Evolutionary conservation across 495 filamentous ascomycete species (phyloP).

Genomic region (Evernia prunastri): DNA sequence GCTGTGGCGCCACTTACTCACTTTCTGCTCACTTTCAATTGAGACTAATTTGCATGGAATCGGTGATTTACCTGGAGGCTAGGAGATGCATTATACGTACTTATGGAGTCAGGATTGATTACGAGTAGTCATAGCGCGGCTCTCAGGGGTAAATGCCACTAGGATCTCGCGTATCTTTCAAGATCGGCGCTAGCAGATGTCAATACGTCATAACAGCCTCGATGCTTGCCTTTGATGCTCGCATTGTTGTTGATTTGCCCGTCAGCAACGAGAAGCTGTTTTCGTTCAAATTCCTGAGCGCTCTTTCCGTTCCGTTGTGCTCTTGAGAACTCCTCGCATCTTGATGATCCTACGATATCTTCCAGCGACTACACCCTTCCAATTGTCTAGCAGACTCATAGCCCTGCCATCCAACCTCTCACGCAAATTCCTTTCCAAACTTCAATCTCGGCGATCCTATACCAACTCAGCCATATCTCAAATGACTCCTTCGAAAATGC

Average conservation of each 20-base stretch:
- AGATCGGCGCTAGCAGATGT: conserved; percentile 1
- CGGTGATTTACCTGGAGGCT: no score
- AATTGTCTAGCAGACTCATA: neutral
- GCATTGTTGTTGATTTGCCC: no score
- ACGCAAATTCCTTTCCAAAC: neutral
- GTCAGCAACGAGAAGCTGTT: no score
- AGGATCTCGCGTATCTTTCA: neutral
- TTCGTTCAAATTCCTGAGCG: no score
- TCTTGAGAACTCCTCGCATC: neutral
- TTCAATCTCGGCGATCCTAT: neutral
- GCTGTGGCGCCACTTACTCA: neutral
- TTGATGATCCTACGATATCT: neutral
- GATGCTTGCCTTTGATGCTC: neutral
- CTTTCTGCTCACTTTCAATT: no score
- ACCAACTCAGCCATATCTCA: neutral
- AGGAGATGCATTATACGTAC: no score
- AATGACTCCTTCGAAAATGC: conserved; percentile 10
- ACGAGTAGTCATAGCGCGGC: neutral
- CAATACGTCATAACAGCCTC: neutral
- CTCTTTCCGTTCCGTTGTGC: neutral
- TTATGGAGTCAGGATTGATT: no score
- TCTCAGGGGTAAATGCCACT: neutral
- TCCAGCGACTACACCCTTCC: neutral
- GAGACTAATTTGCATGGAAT: no score
- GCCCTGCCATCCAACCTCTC: neutral